Base-by-base conservation (phyloP, 495 filamentous ascomycete genomes). In the Chaetomium tenue region DNA sequence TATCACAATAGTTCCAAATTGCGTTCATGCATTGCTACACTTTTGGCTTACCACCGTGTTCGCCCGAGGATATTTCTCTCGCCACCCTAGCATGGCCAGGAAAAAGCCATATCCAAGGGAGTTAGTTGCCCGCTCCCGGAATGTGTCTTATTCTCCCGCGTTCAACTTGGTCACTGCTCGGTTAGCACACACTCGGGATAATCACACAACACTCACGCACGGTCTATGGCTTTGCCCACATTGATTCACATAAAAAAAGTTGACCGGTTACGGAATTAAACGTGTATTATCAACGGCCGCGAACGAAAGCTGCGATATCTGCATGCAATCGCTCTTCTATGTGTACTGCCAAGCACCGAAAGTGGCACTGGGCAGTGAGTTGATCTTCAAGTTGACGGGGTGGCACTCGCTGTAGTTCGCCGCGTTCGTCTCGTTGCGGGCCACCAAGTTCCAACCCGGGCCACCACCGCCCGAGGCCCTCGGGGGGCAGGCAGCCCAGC, bases 401-500 rank as follows among this genome's bases (percentile, higher is more conserved):
- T 60, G 60, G 63, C 74, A 76, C 39, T 51, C 53, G 46, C 61
- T 66, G 44, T 72, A 54, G 2, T 1, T 54, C 11, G 25, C 66
- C n/a, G 70, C 70, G 23, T 72, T 74, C 0, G 70, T 76, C 60
- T 60, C 62, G 65, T 76, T 74, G 61, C 65, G 71, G 11, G 63
- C 74, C 50, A 74, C 70, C 58, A 76, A 56, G 22, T 68, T 69
- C 74, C 74, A 76, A 3, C 56, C 61, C 18, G 40, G 39, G 5
- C 70, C 71, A 23, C 70, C 68, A 7, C 68, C 68, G 9, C 68
- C 67, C 5, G 70, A 67, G 1, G 70, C 70, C 12, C 63, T 67
- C 0, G 71, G 68, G 11, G 74, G 72, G 62, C 74, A 76, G 4
- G 73, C 74, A 15, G 71, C 74, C 74, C 74, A 76, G 9, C 72